Evolutionary conservation across 2,329 filamentous ascomycete species (phyloP).

Genomic region (Xylariaceae sp.): DNA sequence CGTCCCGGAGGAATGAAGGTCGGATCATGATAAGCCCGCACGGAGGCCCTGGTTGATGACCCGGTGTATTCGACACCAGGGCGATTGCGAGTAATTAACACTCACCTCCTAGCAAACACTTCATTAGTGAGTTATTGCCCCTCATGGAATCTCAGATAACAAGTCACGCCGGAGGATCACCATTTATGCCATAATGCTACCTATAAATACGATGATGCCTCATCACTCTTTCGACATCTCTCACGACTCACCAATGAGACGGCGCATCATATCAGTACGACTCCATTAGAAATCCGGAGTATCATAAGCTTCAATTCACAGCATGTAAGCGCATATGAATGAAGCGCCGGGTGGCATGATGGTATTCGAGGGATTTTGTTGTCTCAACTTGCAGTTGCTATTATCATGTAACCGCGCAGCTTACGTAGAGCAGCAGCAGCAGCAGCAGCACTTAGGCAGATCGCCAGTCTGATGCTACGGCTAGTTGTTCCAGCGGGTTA

Average conservation of each 20-base stretch:
- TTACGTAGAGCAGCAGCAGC: neutral
- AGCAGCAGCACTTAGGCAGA: neutral
- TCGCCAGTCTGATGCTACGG: too few relatives aligned
- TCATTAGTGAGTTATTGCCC: too few relatives aligned
- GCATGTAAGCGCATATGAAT: neutral
- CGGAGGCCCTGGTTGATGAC: neutral
- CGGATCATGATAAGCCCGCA: neutral
- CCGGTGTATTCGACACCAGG: too few relatives aligned
- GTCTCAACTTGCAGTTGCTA: neutral
- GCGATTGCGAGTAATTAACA: too few relatives aligned
- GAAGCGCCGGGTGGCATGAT: neutral
- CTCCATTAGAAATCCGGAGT: neutral
- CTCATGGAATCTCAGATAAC: too few relatives aligned
- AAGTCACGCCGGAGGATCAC: slow-evolving; percentile 4
- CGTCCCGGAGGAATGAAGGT: neutral
- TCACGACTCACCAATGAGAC: neutral
- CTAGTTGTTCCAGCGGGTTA: too few relatives aligned
- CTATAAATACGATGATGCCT: neutral
- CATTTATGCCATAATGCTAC: neutral
- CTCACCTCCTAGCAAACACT: too few relatives aligned
- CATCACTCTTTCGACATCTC: neutral
- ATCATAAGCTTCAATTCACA: neutral
- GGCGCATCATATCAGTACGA: neutral
- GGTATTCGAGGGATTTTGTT: neutral
- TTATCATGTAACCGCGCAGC: neutral